Conservation (phyloP, 1,284 basidiomycete genomes). For the Hortiboletus rubellus region DNA sequence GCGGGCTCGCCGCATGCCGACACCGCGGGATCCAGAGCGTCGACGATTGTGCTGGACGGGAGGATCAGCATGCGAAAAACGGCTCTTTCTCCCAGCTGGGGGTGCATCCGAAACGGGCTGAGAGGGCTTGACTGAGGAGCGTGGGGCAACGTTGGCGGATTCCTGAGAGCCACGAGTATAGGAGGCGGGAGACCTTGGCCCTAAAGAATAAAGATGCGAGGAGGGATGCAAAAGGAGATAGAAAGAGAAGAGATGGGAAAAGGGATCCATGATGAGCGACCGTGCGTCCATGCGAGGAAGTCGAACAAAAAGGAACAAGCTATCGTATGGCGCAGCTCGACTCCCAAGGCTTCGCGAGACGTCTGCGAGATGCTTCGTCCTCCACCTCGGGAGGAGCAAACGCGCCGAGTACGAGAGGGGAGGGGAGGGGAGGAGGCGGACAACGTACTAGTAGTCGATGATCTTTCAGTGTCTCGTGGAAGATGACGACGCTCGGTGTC, state of each 20-base stretch:
- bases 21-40: constrained; percentile 17
- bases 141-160: constrained; percentile 6
- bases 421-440: constrained; percentile 59
- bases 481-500: constrained; percentile 37
- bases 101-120: constrained; percentile 18
- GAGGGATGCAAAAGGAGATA: constrained; percentile 36
- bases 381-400: constrained; percentile 52
- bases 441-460: constrained; percentile 73
- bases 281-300: constrained; percentile 51
- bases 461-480: constrained; percentile 43
- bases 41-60: constrained; percentile 12
- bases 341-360: constrained; percentile 55
- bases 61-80: constrained; percentile 26
- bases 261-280: constrained; percentile 55
- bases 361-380: constrained; percentile 42
- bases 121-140: constrained; percentile 20
- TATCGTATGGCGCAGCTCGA: constrained; percentile 44
- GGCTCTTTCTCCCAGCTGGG: constrained; percentile 16
- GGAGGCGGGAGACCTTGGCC: constrained; percentile 48
- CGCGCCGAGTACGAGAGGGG: constrained; percentile 43
- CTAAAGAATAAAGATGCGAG: constrained; percentile 50
- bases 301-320: constrained; percentile 44
- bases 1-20: constrained; percentile 16
- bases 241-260: constrained; percentile 35
- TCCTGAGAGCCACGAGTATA: constrained; percentile 31